Conservation (phyloP, 257 asterid species). For the Thymus quinquecostatus region DNA sequence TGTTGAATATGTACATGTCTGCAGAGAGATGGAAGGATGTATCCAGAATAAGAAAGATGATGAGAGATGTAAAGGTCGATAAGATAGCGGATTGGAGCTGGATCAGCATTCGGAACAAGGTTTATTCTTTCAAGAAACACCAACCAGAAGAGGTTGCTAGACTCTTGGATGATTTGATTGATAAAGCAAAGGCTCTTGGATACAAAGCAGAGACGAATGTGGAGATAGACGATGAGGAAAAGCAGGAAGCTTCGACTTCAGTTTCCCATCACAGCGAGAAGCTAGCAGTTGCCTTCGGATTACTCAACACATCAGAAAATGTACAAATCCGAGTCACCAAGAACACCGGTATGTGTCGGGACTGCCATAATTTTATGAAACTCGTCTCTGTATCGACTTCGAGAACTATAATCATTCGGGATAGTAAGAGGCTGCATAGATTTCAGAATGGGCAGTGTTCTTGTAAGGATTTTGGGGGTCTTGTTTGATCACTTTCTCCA, state of each 20-base stretch:
- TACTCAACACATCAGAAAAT: conserved; percentile 51
- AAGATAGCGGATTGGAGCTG: conserved; percentile 77
- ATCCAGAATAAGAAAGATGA: conserved; percentile 71
- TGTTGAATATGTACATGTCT: conserved; percentile 74
- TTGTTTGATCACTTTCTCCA: conserved; percentile 41
- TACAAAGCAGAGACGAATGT: conserved; percentile 42
- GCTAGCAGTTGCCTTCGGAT: conserved; percentile 79
- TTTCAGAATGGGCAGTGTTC: conserved; percentile 74
- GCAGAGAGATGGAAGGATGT: conserved; percentile 80
- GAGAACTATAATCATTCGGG: conserved; percentile 68
- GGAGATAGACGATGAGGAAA: conserved; percentile 40
- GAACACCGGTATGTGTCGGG: conserved; percentile 81
- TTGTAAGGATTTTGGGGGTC: conserved; percentile 81
- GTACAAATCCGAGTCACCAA: conserved; percentile 61
- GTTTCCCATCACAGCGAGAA: conserved; percentile 75
- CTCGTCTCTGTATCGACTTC: conserved; percentile 55
- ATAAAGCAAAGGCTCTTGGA: conserved; percentile 50
- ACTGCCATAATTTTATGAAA: conserved; percentile 80
- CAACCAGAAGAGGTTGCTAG: conserved; percentile 39
- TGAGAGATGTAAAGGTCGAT: conserved; percentile 63
- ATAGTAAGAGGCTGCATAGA: conserved; percentile 77
- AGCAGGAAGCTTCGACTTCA: conserved; percentile 35
- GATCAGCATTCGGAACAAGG: conserved; percentile 72
- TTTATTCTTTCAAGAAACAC: conserved; percentile 56
- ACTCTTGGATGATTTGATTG: conserved; percentile 52